Evolutionary conservation across 2,329 filamentous ascomycete species (phyloP).

Genomic region (Chrysoporthe deuterocubensis): DNA sequence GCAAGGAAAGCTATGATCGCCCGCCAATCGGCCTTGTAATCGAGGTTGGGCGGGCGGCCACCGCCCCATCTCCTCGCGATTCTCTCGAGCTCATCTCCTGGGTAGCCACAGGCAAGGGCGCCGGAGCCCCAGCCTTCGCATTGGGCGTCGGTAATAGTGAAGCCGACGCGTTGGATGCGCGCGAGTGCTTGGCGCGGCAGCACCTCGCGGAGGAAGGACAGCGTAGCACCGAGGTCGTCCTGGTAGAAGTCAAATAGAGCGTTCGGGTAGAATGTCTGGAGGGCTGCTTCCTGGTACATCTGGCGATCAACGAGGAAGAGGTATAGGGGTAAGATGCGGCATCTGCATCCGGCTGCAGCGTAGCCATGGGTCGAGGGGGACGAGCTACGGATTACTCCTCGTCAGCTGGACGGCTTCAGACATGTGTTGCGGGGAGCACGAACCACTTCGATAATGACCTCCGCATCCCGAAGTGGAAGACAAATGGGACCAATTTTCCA

Average conservation of each 20-base stretch:
- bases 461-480: neutral
- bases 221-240: neutral
- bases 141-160: slow-evolving; percentile 14
- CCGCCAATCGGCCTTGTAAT: slow-evolving; percentile 3
- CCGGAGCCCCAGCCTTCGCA: slow-evolving; percentile 5
- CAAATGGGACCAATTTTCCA: neutral
- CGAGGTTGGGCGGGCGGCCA: neutral
- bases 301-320: slow-evolving; percentile 7
- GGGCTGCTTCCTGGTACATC: neutral
- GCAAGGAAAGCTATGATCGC: neutral
- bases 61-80: neutral
- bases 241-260: slow-evolving; percentile 3
- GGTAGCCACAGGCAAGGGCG: neutral
- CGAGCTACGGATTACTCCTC: neutral
- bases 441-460: too few relatives aligned
- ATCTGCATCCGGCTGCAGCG: neutral
- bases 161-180: neutral
- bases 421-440: too few relatives aligned
- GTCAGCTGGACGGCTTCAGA: too few relatives aligned
- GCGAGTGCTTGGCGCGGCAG: neutral
- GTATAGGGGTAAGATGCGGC: slow-evolving; percentile 10
- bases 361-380: neutral
- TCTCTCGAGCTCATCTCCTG: neutral
- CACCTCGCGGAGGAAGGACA: neutral
- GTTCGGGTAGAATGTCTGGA: slow-evolving; percentile 9